phyloP scores from a whole-genome alignment of 345 rosid species.

The Syzygium jambos region DNA sequence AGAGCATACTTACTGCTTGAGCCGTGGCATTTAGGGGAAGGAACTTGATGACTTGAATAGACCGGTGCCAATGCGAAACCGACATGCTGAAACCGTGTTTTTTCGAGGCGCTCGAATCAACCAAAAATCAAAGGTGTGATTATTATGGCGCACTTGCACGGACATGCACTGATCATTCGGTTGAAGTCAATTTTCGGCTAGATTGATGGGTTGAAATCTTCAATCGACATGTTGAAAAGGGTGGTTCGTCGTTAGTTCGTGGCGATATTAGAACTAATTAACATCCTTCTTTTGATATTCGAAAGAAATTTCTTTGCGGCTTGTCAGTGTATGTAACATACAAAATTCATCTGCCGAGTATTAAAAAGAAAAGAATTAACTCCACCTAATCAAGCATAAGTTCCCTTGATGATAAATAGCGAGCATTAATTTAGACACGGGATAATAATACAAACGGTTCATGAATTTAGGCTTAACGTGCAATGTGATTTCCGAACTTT shows the following conservation, averaged over 20 bases:
- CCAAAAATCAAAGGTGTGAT: neutral
- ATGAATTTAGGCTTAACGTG: too few relatives aligned
- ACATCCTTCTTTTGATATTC: neutral
- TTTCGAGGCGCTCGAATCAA: neutral
- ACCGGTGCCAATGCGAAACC: neutral
- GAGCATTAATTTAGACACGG: too few relatives aligned
- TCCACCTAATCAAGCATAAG: neutral
- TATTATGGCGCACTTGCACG: neutral
- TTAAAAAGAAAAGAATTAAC: too few relatives aligned
- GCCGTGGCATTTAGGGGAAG: neutral
- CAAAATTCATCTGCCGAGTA: neutral
- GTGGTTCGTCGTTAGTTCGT: too few relatives aligned
- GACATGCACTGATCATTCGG: too few relatives aligned
- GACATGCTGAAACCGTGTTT: too few relatives aligned
- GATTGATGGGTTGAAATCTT: too few relatives aligned
- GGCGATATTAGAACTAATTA: too few relatives aligned
- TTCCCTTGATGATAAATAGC: neutral
- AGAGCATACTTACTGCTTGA: neutral
- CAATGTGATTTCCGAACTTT: too few relatives aligned
- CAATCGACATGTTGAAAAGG: too few relatives aligned
- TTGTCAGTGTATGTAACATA: rapidly evolving
- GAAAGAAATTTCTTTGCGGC: neutral
- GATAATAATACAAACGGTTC: too few relatives aligned
- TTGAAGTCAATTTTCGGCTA: too few relatives aligned
- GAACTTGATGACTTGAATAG: neutral